Base-by-base conservation (phyloP, 1,284 basidiomycete species). In the Moniliophthora roreri region DNA sequence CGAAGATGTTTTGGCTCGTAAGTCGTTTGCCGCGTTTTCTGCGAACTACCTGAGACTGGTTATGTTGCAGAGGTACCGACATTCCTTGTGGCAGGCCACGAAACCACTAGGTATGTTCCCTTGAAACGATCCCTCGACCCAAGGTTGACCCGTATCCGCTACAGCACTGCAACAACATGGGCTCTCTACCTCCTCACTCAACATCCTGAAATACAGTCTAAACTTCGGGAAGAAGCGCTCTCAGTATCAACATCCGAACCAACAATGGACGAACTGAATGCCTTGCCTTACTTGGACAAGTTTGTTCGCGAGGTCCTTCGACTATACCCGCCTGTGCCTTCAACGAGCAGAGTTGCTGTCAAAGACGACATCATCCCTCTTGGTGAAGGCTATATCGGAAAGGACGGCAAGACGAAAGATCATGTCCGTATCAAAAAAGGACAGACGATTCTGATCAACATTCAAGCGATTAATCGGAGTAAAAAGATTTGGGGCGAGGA, bases 251-350 rank as follows among this genome's bases (percentile, higher is more conserved):
- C 74, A 0, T 80, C 85, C n/a, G 73, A 64, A 4, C 81, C 81
- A 0, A 76, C 79, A 0, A 82, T 84, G 79, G 85, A 86, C n/a
- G 75, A 84, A 46, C 71, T 87, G n/a, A 77, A 79, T 53, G 66
- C 72, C 1, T 69, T 87, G 11, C 77, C 78, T 2, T 87, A 85
- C 60, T 80, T 87, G 13, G 85, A 87, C 56, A 68, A 71, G 16
- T 84, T 91, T 11, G 74, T 89, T 2, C 79, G 84, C 24, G 92
- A 95, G 67, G 75, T 77, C 0, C 70, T 94, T 34, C 78, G 91
- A 10, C 59, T 91, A 8, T 74, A 86, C 59, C 60, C 83, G 0
- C 88, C 89, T 2, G 85, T 89, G 0, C 70, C 81, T 0, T 64
- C 62, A 1, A 82, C 82, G 0, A 63, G 77, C 18, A 79, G 90